A percentile compares a stretch with the other conserved stretches of the same genome.
Conservation (phyloP, 1,284 basidiomycete species). For the Moniliophthora roreri region DNA sequence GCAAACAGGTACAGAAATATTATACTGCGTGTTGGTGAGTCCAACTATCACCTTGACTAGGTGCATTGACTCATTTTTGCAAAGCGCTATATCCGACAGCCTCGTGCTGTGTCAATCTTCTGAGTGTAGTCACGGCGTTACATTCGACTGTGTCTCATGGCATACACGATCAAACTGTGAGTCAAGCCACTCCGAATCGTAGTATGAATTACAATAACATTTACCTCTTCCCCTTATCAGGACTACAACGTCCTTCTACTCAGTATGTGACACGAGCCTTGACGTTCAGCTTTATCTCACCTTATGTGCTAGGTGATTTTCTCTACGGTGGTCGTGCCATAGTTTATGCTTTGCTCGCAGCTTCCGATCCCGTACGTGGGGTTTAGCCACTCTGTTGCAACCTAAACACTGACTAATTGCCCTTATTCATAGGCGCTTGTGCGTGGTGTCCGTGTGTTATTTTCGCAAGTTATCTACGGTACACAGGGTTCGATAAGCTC, state of each 20-base stretch:
- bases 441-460: constrained; percentile 1
- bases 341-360: constrained; percentile 23
- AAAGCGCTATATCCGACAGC: constrained; percentile 15
- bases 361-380: constrained; percentile 24
- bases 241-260: constrained; percentile 14
- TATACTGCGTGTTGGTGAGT: constrained; percentile 12
- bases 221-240: neutral
- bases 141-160: constrained; percentile 14
- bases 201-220: neutral
- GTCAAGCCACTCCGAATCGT: no score
- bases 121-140: constrained; percentile 11
- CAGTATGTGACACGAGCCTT: constrained; percentile 3
- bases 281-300: constrained; percentile 5
- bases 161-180: constrained; percentile 13
- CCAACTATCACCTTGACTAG: neutral
- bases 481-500: no score
- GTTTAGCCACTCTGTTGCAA: neutral
- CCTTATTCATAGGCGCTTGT: constrained; percentile 5
- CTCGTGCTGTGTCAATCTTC: constrained; percentile 13
- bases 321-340: constrained; percentile 25
- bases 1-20: constrained; percentile 9
- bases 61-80: neutral
- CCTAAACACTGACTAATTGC: neutral
- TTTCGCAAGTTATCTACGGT: no score
- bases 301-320: constrained; percentile 8